Percentiles rank a stretch among this genome's conserved stretches.
Evolutionary conservation across 148 eudicot genomes (phyloP).

Genomic region (Cornus suecica): DNA sequence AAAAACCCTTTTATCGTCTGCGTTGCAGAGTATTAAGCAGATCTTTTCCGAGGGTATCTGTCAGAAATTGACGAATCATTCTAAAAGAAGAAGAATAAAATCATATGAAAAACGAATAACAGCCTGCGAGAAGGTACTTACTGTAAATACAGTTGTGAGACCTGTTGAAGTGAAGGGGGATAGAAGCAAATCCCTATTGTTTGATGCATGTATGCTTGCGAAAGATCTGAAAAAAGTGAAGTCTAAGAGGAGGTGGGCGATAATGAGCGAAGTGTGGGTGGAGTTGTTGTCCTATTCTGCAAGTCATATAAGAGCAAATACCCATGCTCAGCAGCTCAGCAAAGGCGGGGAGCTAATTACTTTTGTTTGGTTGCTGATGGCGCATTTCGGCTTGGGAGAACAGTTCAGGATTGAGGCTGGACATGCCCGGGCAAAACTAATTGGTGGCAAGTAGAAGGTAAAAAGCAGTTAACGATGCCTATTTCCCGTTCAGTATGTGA

Average conservation of each 20-base stretch:
- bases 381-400: constrained; percentile 25
- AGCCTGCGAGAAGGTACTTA: not conserved
- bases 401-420: constrained; percentile 23
- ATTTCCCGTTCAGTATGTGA: not conserved
- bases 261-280: constrained; percentile 15
- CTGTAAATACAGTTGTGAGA: not conserved
- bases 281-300: constrained; percentile 32
- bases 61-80: not conserved
- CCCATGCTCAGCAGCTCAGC: constrained; percentile 28
- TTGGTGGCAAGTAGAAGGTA: constrained; percentile 4
- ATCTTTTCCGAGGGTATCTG: not conserved
- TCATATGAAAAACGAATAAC: too few species aligned
- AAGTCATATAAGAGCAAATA: constrained; percentile 20
- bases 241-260: constrained; percentile 7
- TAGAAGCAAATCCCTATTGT: constrained; percentile 18
- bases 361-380: constrained; percentile 27
- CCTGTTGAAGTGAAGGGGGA: constrained; percentile 22
- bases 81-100: not conserved
- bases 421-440: constrained; percentile 20
- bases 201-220: constrained; percentile 22
- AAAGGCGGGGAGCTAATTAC: constrained; percentile 29
- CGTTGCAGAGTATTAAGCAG: too few species aligned
- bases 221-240: constrained; percentile 3
- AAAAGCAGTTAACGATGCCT: not conserved
- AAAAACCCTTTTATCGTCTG: too few species aligned